These are phyloP conservation scores for Globisporangium cylindrosporum DNA, from an alignment of 352 stramenopile species.

Conservation along the genomic window DNA sequence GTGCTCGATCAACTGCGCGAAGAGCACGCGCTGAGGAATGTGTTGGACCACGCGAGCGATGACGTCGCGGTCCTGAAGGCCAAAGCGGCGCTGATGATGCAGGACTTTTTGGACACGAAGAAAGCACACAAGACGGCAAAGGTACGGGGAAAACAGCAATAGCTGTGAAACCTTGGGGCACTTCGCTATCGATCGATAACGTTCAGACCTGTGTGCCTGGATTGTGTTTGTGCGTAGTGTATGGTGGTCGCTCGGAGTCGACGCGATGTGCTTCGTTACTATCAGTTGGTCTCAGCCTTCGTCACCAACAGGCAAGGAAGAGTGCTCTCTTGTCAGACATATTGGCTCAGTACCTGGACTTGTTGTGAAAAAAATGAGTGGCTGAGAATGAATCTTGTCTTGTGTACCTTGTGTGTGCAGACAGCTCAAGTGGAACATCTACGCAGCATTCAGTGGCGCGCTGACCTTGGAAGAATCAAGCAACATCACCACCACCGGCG, in stretches of 20 bases:
- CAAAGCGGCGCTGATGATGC: slow-evolving; percentile 74
- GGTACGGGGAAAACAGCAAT: slow-evolving; percentile 11
- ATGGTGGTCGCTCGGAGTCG: slow-evolving; percentile 82
- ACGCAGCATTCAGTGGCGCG: slow-evolving; percentile 65
- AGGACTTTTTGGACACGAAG: slow-evolving; percentile 45
- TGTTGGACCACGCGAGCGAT: slow-evolving; percentile 68
- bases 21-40: slow-evolving; percentile 27
- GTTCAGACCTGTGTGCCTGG: slow-evolving; percentile 7
- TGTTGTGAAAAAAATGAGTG: background rate
- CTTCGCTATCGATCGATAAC: background rate
- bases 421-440: slow-evolving; percentile 58
- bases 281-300: slow-evolving; percentile 58
- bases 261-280: slow-evolving; percentile 77
- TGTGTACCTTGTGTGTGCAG: slow-evolving; percentile 10
- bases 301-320: slow-evolving; percentile 41
- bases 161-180: background rate
- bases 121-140: slow-evolving; percentile 30
- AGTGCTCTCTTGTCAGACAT: background rate
- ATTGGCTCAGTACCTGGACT: background rate
- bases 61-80: slow-evolving; percentile 58
- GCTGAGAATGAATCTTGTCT: background rate
- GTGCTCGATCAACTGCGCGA: slow-evolving; percentile 35
- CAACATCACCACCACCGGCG: slow-evolving; percentile 12
- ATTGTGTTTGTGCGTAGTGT: slow-evolving; percentile 37
- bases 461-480: slow-evolving; percentile 22